Evolutionary conservation across 345 rosid genomes (phyloP).

Genomic region (Luvunga scandens): DNA sequence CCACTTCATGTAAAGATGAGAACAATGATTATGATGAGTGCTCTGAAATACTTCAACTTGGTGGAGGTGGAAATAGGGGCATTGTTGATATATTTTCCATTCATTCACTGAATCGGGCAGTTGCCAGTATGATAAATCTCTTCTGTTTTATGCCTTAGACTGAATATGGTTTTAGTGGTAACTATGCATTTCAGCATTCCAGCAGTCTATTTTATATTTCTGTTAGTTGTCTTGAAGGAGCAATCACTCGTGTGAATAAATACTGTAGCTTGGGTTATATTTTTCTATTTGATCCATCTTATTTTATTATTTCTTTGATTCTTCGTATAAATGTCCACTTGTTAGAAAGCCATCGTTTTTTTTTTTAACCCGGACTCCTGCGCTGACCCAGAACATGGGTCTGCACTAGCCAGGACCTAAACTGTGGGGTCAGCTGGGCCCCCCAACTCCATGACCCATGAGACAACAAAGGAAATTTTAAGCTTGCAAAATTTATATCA

Average conservation of each 20-base stretch:
- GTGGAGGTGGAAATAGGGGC: slow-evolving; percentile 43
- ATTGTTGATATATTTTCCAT: slow-evolving; percentile 84
- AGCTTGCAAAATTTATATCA: background rate
- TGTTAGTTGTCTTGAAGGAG: background rate
- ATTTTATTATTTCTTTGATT: background rate
- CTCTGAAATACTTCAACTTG: slow-evolving; percentile 38
- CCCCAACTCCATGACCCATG: no score
- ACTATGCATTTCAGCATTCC: background rate
- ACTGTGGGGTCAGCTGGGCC: no score
- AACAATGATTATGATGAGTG: slow-evolving; percentile 35
- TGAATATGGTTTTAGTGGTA: background rate
- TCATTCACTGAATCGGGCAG: slow-evolving; percentile 52
- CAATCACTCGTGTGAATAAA: background rate
- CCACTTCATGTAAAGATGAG: slow-evolving; percentile 26
- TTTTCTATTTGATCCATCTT: background rate
- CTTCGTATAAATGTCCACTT: background rate
- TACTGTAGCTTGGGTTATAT: background rate
- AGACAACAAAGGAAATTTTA: no score
- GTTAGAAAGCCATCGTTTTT: background rate
- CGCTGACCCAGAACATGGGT: no score
- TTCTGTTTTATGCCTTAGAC: background rate
- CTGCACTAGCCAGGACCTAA: no score
- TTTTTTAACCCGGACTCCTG: no score
- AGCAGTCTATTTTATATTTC: background rate
- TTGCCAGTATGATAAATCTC: slow-evolving; percentile 28